Percentiles rank a stretch among this genome's conserved stretches.
phyloP scores from a whole-genome alignment of 441 rosid genomes.

The Metrosideros polymorpha region DNA sequence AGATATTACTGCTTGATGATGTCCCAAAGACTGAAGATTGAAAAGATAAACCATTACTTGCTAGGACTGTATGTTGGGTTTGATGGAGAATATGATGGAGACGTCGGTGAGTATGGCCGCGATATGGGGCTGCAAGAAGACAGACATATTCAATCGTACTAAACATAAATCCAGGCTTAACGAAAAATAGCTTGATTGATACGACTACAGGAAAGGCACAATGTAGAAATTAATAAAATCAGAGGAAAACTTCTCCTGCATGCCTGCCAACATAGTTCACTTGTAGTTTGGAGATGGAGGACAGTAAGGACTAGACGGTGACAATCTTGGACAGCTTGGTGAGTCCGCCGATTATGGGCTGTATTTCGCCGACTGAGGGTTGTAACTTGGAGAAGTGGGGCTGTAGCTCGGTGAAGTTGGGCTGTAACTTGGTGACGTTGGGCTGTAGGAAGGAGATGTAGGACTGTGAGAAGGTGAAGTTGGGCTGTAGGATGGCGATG shows the following conservation, averaged over 20 bases:
- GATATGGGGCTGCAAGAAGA: conserved; percentile 69
- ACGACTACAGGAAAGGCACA: too few relatives aligned
- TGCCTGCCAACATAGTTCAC: conserved; percentile 11
- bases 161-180: background rate
- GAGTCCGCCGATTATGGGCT: conserved; percentile 81
- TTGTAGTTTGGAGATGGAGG: conserved; percentile 91
- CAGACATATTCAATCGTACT: background rate
- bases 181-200: background rate
- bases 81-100: conserved; percentile 91
- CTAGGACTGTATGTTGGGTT: conserved; percentile 91
- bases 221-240: too few relatives aligned
- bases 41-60: conserved; percentile 42
- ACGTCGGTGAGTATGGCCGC: conserved; percentile 87
- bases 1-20: background rate
- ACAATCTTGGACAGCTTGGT: conserved; percentile 80
- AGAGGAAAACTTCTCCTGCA: too few relatives aligned
- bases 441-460: conserved; percentile 51
- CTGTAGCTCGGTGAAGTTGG: conserved; percentile 49
- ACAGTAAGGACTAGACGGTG: conserved; percentile 87
- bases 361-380: conserved; percentile 78
- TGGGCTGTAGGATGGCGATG: conserved; percentile 73
- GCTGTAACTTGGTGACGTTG: conserved; percentile 34
- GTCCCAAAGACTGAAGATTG: background rate
- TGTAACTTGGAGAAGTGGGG: conserved; percentile 77
- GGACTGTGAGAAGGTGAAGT: conserved; percentile 68